Percentiles rank a stretch among this genome's conserved stretches.
Evolutionary conservation across 495 filamentous ascomycete genomes (phyloP).

Genomic region (Neurospora sp.): DNA sequence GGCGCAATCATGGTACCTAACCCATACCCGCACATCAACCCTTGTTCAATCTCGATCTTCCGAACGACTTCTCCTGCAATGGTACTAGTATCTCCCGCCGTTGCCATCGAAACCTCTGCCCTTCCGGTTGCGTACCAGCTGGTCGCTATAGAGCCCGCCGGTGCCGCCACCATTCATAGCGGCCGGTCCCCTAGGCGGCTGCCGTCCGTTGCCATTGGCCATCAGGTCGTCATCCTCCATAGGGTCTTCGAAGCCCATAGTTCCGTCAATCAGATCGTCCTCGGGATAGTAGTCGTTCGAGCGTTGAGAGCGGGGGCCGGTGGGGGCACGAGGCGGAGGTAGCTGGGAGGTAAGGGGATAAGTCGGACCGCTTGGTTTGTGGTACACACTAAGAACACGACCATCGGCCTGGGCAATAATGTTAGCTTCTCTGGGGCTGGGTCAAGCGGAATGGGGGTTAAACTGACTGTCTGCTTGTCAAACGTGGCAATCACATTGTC

Average conservation of each 20-base stretch:
- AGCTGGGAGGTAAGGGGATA: conserved; percentile 5
- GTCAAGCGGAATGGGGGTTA: background rate
- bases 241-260: conserved; percentile 49
- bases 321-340: conserved; percentile 11
- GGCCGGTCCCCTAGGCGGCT: conserved; percentile 8
- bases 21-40: background rate
- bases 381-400: conserved; percentile 64
- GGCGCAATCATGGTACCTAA: background rate
- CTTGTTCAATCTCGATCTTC: background rate
- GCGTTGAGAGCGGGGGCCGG: conserved; percentile 24
- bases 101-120: conserved; percentile 24
- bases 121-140: conserved; percentile 16
- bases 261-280: conserved; percentile 47
- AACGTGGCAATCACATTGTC: conserved; percentile 75
- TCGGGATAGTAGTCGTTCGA: conserved; percentile 5
- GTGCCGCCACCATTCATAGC: background rate
- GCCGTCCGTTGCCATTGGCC: conserved; percentile 4
- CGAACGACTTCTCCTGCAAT: background rate
- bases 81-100: conserved; percentile 2
- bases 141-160: conserved; percentile 18
- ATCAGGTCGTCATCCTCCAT: conserved; percentile 35
- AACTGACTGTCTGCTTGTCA: conserved; percentile 71
- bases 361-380: conserved; percentile 36
- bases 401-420: conserved; percentile 61
- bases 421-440: conserved; percentile 1